These are phyloP conservation scores for Chlamydomonas sphaeroides DNA, from an alignment of 139 green algal genomes.

Conservation along the genomic window DNA sequence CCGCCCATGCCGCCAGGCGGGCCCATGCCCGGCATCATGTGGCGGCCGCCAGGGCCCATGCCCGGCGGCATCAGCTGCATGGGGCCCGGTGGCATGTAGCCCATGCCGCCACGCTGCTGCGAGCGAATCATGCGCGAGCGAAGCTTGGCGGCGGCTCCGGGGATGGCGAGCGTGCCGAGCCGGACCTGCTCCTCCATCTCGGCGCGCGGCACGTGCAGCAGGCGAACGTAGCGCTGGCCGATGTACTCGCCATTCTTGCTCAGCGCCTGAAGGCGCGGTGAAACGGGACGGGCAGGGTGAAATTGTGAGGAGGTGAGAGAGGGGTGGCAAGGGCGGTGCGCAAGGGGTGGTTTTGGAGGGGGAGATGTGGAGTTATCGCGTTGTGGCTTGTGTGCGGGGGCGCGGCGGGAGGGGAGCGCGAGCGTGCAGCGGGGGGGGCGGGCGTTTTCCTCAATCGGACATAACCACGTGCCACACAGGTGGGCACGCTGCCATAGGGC, in stretches of 20 bases:
- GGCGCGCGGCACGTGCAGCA: conserved; percentile 72
- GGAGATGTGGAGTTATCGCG: too few relatives aligned
- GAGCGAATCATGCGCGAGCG: conserved; percentile 55
- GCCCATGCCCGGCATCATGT: conserved; percentile 13
- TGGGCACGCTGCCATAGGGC: too few relatives aligned
- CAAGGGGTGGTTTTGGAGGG: too few relatives aligned
- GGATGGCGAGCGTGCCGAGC: conserved; percentile 65
- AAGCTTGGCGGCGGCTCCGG: conserved; percentile 63
- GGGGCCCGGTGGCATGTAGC: conserved; percentile 15
- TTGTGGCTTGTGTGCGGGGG: too few relatives aligned
- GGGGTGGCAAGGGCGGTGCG: too few relatives aligned
- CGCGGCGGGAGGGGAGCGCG: too few relatives aligned
- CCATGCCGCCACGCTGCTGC: conserved; percentile 40
- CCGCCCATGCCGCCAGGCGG: neutral
- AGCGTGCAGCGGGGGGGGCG: too few relatives aligned
- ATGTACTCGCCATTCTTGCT: conserved; percentile 77
- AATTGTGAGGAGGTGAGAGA: too few relatives aligned
- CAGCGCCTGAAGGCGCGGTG: conserved; percentile 55
- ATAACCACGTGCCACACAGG: too few relatives aligned
- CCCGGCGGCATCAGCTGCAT: conserved; percentile 36
- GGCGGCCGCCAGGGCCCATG: conserved; percentile 6
- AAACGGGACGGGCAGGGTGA: neutral
- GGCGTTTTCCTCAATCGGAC: too few relatives aligned
- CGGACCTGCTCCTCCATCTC: conserved; percentile 78
- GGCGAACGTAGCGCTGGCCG: conserved; percentile 74